These are phyloP conservation scores for Massariosphaeria phaeospora DNA, from an alignment of 495 filamentous ascomycete species.

Conservation along the genomic window DNA sequence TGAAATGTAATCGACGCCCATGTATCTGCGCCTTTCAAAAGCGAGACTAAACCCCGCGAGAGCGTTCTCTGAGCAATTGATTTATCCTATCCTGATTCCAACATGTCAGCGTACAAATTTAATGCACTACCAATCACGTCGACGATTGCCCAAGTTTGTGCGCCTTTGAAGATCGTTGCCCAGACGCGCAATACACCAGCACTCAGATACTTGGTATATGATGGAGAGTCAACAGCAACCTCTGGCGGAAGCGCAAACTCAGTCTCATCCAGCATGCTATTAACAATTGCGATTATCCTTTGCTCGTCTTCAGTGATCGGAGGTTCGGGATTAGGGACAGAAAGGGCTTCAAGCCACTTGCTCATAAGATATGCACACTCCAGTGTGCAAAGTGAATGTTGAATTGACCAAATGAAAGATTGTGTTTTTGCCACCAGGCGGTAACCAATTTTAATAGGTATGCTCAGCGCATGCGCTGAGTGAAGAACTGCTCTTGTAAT, in stretches of 20 bases:
- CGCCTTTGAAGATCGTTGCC: conserved; percentile 63
- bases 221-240: conserved; percentile 43
- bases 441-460: conserved; percentile 63
- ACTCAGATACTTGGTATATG: conserved; percentile 56
- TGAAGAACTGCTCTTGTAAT: conserved; percentile 60
- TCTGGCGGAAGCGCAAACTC: conserved; percentile 57
- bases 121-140: conserved; percentile 58
- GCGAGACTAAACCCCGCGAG: too few relatives aligned
- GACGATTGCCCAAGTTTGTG: conserved; percentile 64
- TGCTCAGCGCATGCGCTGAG: conserved; percentile 63
- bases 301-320: conserved; percentile 54
- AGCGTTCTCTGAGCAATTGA: background rate
- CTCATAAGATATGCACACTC: conserved; percentile 65
- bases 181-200: conserved; percentile 60
- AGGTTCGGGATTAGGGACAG: conserved; percentile 38
- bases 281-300: conserved; percentile 60
- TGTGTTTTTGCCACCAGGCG: conserved; percentile 66
- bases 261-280: conserved; percentile 72
- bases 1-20: background rate
- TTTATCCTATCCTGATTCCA: conserved; percentile 45
- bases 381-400: conserved; percentile 63
- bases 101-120: conserved; percentile 59
- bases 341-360: conserved; percentile 50
- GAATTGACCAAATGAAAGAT: conserved; percentile 65
- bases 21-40: too few relatives aligned